These are phyloP conservation scores for Meira miltonrushii DNA, from an alignment of 1,284 basidiomycete genomes.

Conservation along the genomic window DNA sequence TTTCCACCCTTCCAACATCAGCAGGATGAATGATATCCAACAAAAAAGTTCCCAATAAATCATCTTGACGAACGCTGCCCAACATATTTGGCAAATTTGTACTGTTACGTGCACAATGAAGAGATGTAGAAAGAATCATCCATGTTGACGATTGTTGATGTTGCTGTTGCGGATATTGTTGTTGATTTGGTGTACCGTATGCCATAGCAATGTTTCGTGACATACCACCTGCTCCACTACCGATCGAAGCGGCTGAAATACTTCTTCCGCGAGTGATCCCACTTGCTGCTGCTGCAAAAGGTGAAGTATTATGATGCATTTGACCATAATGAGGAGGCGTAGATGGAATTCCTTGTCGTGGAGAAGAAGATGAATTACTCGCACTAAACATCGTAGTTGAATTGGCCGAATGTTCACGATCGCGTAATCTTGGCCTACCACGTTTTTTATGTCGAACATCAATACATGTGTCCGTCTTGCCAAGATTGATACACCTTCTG, in stretches of 20 bases:
- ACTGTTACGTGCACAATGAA: conserved; percentile 33
- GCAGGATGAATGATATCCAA: conserved; percentile 36
- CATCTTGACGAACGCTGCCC: conserved; percentile 22
- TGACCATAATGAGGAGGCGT: too few species aligned
- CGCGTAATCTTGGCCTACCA: conserved; percentile 34
- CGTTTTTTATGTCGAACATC: conserved; percentile 45
- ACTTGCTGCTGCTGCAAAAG: too few species aligned
- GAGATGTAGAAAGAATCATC: conserved; percentile 35
- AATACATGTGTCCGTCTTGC: conserved; percentile 41
- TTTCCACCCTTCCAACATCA: conserved; percentile 19
- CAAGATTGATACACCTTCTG: conserved; percentile 35
- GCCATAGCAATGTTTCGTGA: too few species aligned
- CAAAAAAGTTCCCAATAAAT: conserved; percentile 27
- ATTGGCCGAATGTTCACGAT: conserved; percentile 15
- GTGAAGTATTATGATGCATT: too few species aligned
- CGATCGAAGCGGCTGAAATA: too few species aligned
- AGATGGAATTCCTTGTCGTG: too few species aligned
- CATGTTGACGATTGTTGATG: conserved; percentile 23
- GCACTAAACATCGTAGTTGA: too few species aligned
- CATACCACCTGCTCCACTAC: too few species aligned
- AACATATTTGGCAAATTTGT: conserved; percentile 27
- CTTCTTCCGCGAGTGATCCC: too few species aligned
- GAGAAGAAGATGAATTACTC: neutral
- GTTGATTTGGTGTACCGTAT: neutral
- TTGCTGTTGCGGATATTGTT: conserved; percentile 12